Percentiles rank a stretch among this genome's conserved stretches.
Evolutionary conservation across 2,329 filamentous ascomycete genomes (phyloP).

Genomic region (Rhinocladiella similis): DNA sequence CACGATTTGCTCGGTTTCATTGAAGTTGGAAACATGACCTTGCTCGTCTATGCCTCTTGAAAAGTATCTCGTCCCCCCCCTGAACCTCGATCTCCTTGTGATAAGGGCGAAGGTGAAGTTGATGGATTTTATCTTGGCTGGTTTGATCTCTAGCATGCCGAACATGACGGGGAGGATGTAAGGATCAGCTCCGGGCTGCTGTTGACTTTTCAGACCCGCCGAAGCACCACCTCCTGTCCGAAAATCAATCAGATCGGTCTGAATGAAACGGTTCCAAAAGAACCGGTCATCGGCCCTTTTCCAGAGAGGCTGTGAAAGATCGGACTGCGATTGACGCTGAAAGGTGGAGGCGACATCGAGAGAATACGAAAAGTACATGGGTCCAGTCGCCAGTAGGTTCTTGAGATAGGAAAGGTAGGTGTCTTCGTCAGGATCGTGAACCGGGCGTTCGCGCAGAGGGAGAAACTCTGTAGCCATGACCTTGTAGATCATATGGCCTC

Average conservation of each 20-base stretch:
- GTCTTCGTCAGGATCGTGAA: slow-evolving; percentile 93
- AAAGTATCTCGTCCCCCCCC: slow-evolving; percentile 91
- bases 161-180: slow-evolving; percentile 96
- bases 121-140: slow-evolving; percentile 80
- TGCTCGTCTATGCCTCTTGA: slow-evolving; percentile 90
- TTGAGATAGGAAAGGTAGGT: slow-evolving; percentile 82
- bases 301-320: slow-evolving; percentile 77
- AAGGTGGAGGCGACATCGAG: slow-evolving; percentile 96
- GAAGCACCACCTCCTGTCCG: slow-evolving; percentile 58
- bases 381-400: slow-evolving; percentile 75
- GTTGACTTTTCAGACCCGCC: slow-evolving; percentile 46
- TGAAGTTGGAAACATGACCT: slow-evolving; percentile 97
- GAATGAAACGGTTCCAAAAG: slow-evolving; percentile 96
- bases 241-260: slow-evolving; percentile 88
- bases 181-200: slow-evolving; percentile 78
- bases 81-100: slow-evolving; percentile 81
- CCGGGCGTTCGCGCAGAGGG: slow-evolving; percentile 81
- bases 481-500: slow-evolving; percentile 96
- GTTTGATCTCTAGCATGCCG: slow-evolving; percentile 89
- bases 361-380: slow-evolving; percentile 98
- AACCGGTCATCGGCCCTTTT: slow-evolving; percentile 92
- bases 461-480: slow-evolving; percentile 88
- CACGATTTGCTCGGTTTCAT: slow-evolving; percentile 93
- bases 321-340: slow-evolving; percentile 82
- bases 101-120: slow-evolving; percentile 84